Base-by-base conservation (phyloP, 2,329 filamentous ascomycete species). In the Phaeosphaeria sp. region DNA sequence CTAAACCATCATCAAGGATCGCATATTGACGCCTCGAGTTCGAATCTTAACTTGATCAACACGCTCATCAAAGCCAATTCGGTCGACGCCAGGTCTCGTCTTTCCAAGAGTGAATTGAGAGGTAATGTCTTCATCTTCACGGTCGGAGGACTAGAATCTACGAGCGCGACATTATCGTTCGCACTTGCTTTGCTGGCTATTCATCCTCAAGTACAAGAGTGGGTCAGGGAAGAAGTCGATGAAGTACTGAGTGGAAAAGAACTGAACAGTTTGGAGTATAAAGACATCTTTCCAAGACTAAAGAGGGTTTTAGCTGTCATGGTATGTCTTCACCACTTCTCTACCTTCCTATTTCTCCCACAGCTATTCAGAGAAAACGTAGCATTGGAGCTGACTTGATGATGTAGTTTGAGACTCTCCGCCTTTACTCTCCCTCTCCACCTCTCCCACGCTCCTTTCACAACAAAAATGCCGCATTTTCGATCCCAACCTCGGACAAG, bases 221-320 rank as follows among this genome's bases (percentile, higher is more conserved):
- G 84, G 83, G 64, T 86, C 3, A 70, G 72, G 9, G 82, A 82
- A 53, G 85, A 87, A 62, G 72, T 85, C 36, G 71, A 79, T 46
- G 46, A 63, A 15, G 30, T 36, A 13, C 3, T 36, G 11, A 15
- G 30, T 13, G 30, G 30, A 11, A 36, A 15, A 3, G 5, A 6
- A 3, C 3, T 36, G 30, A 11, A 36, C 13, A 15, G 13, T 3
- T 3, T 15, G 1, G 55, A 59, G 13, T 86, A 86, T 62, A 69
- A 75, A 1, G 67, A 74, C 1, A 62, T 76, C 0, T 85, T 80
- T 61, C 80, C 82, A 1, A 75, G 70, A 52, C 72, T 82, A 30
- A 74, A 74, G 22, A 77, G 84, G 1, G 76, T 75, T 30, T 65
- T 83, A 41, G 81, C 81, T 13, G 58, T 85, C n/a, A 83, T 86